Evolutionary conservation across 2,329 filamentous ascomycete genomes (phyloP).

Genomic region (Calonectria pseudoreteaudii): DNA sequence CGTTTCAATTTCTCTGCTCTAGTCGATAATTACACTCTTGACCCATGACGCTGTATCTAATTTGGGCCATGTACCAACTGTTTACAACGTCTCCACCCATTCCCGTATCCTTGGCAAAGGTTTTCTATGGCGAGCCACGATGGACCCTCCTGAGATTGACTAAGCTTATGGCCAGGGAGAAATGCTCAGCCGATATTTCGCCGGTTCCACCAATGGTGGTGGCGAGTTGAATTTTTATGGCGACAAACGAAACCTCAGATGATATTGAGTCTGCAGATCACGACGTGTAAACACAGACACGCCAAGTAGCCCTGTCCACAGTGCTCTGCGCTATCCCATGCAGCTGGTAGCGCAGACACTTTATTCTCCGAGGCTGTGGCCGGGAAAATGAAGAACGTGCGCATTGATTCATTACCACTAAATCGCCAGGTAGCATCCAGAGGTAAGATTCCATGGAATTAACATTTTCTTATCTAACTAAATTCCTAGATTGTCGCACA

Average conservation of each 20-base stretch:
- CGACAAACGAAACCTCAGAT: background rate
- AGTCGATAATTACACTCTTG: background rate
- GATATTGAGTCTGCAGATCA: background rate
- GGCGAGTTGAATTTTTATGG: background rate
- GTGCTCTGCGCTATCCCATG: background rate
- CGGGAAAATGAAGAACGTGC: conserved; percentile 27
- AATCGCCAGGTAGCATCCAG: conserved; percentile 30
- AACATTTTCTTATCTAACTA: background rate
- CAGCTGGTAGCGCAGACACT: background rate
- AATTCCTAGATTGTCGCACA: conserved; percentile 29
- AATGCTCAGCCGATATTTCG: background rate
- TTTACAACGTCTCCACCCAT: background rate
- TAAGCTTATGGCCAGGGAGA: background rate
- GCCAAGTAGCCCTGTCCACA: background rate
- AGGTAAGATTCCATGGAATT: conserved; percentile 8
- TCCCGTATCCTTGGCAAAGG: background rate
- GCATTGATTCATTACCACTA: conserved; percentile 28
- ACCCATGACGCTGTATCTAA: background rate
- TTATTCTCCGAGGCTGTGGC: no score
- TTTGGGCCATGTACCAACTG: background rate
- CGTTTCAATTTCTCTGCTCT: background rate
- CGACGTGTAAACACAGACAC: background rate
- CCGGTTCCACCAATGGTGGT: background rate
- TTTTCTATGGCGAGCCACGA: background rate
- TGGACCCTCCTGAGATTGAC: background rate